Percentiles rank a stretch among this genome's conserved stretches.
phyloP scores from a whole-genome alignment of 2,329 filamentous ascomycete species.

The Mariannaea elegans region DNA sequence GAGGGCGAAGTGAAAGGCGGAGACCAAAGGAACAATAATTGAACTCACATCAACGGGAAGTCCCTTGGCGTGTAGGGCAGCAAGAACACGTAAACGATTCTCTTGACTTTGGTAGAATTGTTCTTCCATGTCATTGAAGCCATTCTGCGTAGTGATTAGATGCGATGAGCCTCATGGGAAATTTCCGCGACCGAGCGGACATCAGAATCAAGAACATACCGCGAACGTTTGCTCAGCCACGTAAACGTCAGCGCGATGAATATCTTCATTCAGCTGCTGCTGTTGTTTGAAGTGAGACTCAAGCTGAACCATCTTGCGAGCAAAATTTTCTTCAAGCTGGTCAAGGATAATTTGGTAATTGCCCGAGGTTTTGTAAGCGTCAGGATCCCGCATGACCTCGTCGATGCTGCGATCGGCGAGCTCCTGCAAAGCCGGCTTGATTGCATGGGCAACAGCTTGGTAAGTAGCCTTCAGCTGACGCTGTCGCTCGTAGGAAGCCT shows the following conservation, averaged over 20 bases:
- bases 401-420: slow-evolving; percentile 69
- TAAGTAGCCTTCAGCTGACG: slow-evolving; percentile 73
- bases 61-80: slow-evolving; percentile 52
- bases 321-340: slow-evolving; percentile 54
- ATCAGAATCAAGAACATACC: slow-evolving; percentile 46
- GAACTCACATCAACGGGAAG: slow-evolving; percentile 60
- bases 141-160: slow-evolving; percentile 45
- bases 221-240: slow-evolving; percentile 47
- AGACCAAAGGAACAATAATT: slow-evolving; percentile 26
- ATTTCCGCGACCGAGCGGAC: slow-evolving; percentile 30
- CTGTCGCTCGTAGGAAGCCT: slow-evolving; percentile 70
- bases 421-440: slow-evolving; percentile 73
- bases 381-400: slow-evolving; percentile 62
- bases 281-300: slow-evolving; percentile 47
- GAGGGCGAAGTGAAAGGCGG: slow-evolving; percentile 11
- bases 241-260: slow-evolving; percentile 45
- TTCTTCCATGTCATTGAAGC: slow-evolving; percentile 50
- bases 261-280: slow-evolving; percentile 50
- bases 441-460: slow-evolving; percentile 66
- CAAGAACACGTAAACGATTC: slow-evolving; percentile 55
- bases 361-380: slow-evolving; percentile 60
- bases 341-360: slow-evolving; percentile 62
- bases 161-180: slow-evolving; percentile 31
- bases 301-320: slow-evolving; percentile 43
- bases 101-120: slow-evolving; percentile 57